A percentile compares a stretch with the other conserved stretches of the same genome.
These are phyloP conservation scores for Phoenix roebelenii DNA, from an alignment of 176 grass and related monocot genomes.

Conservation along the genomic window DNA sequence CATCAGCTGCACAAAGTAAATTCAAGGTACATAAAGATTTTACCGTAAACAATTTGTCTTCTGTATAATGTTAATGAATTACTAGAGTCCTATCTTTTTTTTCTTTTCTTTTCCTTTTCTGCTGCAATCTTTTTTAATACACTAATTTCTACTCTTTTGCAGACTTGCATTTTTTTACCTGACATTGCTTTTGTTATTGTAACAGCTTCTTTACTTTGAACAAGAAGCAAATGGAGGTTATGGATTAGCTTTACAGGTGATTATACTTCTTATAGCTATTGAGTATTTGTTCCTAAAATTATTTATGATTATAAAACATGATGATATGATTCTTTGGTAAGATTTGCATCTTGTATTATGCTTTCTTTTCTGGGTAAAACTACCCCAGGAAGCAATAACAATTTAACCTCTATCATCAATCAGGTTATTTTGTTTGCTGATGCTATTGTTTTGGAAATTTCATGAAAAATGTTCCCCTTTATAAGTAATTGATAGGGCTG, in stretches of 20 bases:
- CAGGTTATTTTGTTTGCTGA: too few relatives aligned
- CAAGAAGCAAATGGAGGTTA: conserved; percentile 90
- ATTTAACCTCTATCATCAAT: too few relatives aligned
- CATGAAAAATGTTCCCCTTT: too few relatives aligned
- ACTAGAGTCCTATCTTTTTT: not conserved
- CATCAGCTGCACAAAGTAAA: conserved; percentile 88
- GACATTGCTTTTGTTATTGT: conserved; percentile 14
- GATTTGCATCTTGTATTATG: too few relatives aligned
- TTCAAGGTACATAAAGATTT: conserved; percentile 58
- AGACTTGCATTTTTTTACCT: not conserved
- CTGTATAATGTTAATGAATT: too few relatives aligned
- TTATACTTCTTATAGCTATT: conserved; percentile 22
- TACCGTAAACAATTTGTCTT: not conserved
- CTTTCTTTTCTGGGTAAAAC: too few relatives aligned
- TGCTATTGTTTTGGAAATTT: too few relatives aligned
- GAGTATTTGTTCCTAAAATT: not conserved
- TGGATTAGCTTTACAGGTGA: conserved; percentile 87
- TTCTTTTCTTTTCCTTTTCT: conserved; percentile 21
- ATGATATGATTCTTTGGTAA: too few relatives aligned
- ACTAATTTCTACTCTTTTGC: too few relatives aligned
- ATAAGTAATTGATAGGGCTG: too few relatives aligned
- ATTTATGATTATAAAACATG: not conserved
- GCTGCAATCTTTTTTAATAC: not conserved
- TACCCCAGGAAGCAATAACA: too few relatives aligned
- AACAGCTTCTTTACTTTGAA: conserved; percentile 92